Base-by-base conservation (phyloP, 176 grass and related monocot genomes). In the Phyllostachys edulis region DNA sequence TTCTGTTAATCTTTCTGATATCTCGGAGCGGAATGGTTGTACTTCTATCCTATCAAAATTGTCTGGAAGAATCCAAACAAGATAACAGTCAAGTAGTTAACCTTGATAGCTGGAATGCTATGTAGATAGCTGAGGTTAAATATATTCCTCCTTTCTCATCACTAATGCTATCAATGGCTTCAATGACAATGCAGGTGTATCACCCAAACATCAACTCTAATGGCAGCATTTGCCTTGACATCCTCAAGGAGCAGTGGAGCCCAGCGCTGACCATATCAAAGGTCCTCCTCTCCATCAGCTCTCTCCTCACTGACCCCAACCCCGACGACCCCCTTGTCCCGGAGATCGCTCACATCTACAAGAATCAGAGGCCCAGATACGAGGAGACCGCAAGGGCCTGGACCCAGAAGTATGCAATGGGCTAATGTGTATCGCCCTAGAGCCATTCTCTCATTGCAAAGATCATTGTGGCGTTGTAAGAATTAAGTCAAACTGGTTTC, bases 191-290 rank as follows among this genome's bases (percentile, higher is more conserved):
- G 49, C 78, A 94, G 92, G 90, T 94, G 52, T 94, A 92, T 75
- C 90, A 92, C 85, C 92, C 92, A 15, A 94, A 90, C 81, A 94
- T 94, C 75, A 94, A 94, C 78, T 94, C 92, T 36, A 94, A 90
- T 60, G 92, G 92, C 54, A 94, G 90, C 63, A 92, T 94, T 63
- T 94, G 92, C 73, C 90, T 94, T 54, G 92, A 94, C 69, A 94
- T 92, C 61, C 92, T 94, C 74, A 94, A 94, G 90, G 92, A 94
- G 87, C 90, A 94, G 69, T 94, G 92, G 92, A 94, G 92, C 73
- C 90, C 92, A 15, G 92, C 92, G 0, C 73, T 92, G 46, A 94
- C 92, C 50, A 94, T 92, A 79, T 94, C 92, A 7, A 94, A 94
- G 83, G 92, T 92, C 42, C 92, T 94, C 18, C 77, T 94, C 32